Base-by-base conservation (phyloP, 306 rosid genomes). In the Alnus rubra region DNA sequence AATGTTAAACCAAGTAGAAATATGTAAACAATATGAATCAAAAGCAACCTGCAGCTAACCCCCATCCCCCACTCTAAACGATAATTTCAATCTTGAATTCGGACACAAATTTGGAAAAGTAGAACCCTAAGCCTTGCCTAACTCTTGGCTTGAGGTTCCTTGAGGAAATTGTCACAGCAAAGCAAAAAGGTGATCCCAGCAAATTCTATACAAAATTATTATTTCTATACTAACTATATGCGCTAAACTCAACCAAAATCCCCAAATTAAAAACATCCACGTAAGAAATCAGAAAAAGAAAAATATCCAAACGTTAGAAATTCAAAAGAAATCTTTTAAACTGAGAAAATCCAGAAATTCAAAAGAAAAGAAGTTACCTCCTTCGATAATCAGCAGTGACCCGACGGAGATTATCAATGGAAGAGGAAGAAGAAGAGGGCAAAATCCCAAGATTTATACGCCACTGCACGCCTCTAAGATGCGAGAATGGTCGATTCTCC, bases 371-470 rank as follows among this genome's bases (percentile, higher is more conserved):
- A 79, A 78, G 65, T 37, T 81, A 93, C 99, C 99, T 87, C 78
- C 99, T 89, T 65, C 99, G 87, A 72, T 85, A 93, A 84, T 96
- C 87, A 68, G 99, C 99, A 2, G 97, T 87, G 64, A 96, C 97
- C 15, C 98, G 90, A 69, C 99, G 99, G 84, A 93, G 92, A 90
- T 93, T 94, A 78, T 92, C 95, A 74, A 89, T 42, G 63, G 88
- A 87, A 77, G 89, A 51, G 3, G 85, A 77, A 59, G 94, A 78
- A 71, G 91, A 85, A 39, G 88, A 78, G 3, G 97, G 96, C 83
- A 96, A 88, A 83, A 96, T 84, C 80, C 98, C 98, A 71, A 96
- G 99, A 88, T 93, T 87, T 75, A 91, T 88, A 15, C 99, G 98
- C 99, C 99, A 96, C 78, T 83, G 92, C 67, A 96, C 87, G 49